Evolutionary conservation across 2,329 filamentous ascomycete genomes (phyloP).

Genomic region (Cercospora nicotianae): DNA sequence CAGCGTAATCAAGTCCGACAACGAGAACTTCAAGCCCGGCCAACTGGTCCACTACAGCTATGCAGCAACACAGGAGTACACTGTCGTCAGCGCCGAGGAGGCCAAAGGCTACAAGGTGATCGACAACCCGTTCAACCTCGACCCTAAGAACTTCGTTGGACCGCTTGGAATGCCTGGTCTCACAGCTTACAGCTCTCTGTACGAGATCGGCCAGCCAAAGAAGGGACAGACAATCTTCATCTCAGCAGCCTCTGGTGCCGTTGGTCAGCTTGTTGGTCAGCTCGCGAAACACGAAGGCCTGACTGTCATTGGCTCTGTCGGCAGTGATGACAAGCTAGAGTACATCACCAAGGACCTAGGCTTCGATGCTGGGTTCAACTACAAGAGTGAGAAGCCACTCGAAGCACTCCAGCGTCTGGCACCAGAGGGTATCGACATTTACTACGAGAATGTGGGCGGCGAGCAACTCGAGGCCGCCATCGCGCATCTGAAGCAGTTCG

Average conservation of each 20-base stretch:
- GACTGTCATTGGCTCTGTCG: slow-evolving; percentile 76
- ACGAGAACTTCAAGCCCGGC: slow-evolving; percentile 62
- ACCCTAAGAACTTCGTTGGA: slow-evolving; percentile 68
- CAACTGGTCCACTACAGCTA: slow-evolving; percentile 60
- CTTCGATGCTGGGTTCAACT: slow-evolving; percentile 80
- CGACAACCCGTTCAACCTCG: slow-evolving; percentile 68
- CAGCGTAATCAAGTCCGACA: slow-evolving; percentile 70
- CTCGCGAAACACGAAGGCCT: slow-evolving; percentile 79
- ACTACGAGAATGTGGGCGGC: slow-evolving; percentile 74
- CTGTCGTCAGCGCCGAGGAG: slow-evolving; percentile 53
- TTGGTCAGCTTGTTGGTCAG: slow-evolving; percentile 81
- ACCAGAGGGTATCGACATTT: slow-evolving; percentile 77
- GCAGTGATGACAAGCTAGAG: slow-evolving; percentile 75
- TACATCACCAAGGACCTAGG: slow-evolving; percentile 69
- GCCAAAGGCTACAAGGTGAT: slow-evolving; percentile 53
- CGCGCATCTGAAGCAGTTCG: slow-evolving; percentile 62
- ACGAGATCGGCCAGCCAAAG: slow-evolving; percentile 72
- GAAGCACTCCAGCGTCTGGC: slow-evolving; percentile 70
- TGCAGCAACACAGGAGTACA: slow-evolving; percentile 59
- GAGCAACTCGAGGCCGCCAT: slow-evolving; percentile 71
- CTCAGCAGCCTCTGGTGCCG: slow-evolving; percentile 75
- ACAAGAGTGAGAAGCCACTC: slow-evolving; percentile 74
- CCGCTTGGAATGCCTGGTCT: slow-evolving; percentile 76
- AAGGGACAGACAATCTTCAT: slow-evolving; percentile 81
- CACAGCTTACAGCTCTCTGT: slow-evolving; percentile 72